phyloP scores from a whole-genome alignment of 306 rosid genomes.

The Fagus crenata region DNA sequence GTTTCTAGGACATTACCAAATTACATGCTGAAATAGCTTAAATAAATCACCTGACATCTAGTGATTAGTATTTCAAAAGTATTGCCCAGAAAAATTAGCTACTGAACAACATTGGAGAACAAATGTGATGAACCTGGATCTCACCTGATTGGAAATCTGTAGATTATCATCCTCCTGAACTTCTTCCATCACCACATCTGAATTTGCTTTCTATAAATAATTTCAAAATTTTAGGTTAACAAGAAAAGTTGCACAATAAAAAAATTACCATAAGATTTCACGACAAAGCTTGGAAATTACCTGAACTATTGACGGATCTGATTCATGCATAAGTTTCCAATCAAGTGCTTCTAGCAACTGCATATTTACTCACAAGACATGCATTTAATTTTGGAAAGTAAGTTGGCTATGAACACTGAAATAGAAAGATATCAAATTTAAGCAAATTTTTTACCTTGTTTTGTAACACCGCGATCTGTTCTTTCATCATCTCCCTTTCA shows the following conservation, averaged over 20 bases:
- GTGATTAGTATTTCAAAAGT: too few species aligned
- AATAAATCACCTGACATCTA: too few species aligned
- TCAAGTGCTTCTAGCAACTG: conserved; percentile 94
- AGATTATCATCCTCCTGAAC: conserved; percentile 40
- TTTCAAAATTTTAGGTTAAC: conserved; percentile 5
- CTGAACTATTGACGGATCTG: conserved; percentile 44
- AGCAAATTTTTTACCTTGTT: conserved; percentile 57
- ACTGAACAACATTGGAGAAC: too few species aligned
- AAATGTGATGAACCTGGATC: neutral
- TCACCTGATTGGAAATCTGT: conserved; percentile 59
- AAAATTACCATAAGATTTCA: conserved; percentile 19
- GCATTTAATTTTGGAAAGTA: conserved; percentile 16
- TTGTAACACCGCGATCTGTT: conserved; percentile 69
- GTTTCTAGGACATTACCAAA: too few species aligned
- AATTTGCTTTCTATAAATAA: conserved; percentile 50
- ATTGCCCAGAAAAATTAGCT: too few species aligned
- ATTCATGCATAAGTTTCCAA: conserved; percentile 93
- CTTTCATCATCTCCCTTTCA: conserved; percentile 71
- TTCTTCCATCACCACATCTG: conserved; percentile 43
- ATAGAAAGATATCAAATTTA: neutral
- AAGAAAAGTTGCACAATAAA: conserved; percentile 10
- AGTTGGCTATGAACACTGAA: conserved; percentile 9
- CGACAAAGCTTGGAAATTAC: conserved; percentile 11
- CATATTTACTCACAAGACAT: conserved; percentile 35
- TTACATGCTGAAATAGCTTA: too few species aligned